Evolutionary conservation across 805 yeast species (phyloP).

Genomic region (Allodekkera sacchari): DNA sequence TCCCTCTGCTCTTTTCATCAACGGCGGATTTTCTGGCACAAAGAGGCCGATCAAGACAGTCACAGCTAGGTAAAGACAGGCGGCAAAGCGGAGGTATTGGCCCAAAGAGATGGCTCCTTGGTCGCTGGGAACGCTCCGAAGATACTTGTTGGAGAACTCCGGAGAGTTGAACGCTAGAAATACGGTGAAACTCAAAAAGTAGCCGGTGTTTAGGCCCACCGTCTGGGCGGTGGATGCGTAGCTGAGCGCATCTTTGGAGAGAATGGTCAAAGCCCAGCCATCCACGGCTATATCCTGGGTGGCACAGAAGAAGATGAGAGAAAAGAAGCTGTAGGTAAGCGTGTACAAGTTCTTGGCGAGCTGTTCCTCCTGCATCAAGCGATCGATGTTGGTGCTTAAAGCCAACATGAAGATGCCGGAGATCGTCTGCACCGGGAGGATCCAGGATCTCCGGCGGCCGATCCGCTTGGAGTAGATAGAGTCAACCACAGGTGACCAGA

Average conservation of each 20-base stretch:
- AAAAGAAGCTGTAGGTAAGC: constrained; percentile 66
- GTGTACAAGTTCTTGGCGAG: constrained; percentile 41
- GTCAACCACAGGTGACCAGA: constrained; percentile 97
- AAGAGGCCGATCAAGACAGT: constrained; percentile 52
- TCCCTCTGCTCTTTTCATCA: constrained; percentile 19
- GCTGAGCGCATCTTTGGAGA: constrained; percentile 68
- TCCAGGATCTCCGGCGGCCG: constrained; percentile 91
- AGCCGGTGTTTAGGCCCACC: constrained; percentile 88
- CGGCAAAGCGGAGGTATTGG: constrained; percentile 72
- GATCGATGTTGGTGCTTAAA: constrained; percentile 54
- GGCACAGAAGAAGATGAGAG: constrained; percentile 81
- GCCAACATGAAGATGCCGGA: constrained; percentile 60
- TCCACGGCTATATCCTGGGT: constrained; percentile 99
- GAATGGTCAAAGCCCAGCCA: constrained; percentile 94
- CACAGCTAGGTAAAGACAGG: constrained; percentile 57
- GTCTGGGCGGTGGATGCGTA: constrained; percentile 98
- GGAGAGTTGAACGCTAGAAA: constrained; percentile 86
- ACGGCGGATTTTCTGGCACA: constrained; percentile 67
- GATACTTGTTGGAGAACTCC: constrained; percentile 83
- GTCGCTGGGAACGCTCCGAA: constrained; percentile 52
- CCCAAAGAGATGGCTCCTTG: constrained; percentile 66
- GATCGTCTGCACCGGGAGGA: constrained; percentile 82
- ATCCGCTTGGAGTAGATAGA: constrained; percentile 58
- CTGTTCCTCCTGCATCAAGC: constrained; percentile 31
- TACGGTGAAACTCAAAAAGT: constrained; percentile 84